A percentile compares a stretch with the other conserved stretches of the same genome.
Conservation (phyloP, 306 rosid genomes). For the Fragaria ananassa region DNA sequence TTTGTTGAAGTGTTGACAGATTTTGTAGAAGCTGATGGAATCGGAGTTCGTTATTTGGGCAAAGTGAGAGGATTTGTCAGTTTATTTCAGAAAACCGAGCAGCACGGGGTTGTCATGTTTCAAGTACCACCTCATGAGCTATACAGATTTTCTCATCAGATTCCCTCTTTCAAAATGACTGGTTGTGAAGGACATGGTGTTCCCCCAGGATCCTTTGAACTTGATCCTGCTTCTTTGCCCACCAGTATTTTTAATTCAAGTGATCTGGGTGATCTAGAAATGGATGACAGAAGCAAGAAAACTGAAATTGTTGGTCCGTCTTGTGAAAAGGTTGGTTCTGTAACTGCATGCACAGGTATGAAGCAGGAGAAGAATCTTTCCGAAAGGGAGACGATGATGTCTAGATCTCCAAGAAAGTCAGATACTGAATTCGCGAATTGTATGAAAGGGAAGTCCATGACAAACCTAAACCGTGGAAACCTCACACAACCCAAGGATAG, state of each 20-base stretch:
- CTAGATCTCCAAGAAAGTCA: slow-evolving; percentile 41
- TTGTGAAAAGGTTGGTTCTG: slow-evolving; percentile 22
- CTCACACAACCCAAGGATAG: slow-evolving; percentile 22
- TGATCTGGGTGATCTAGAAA: slow-evolving; percentile 28
- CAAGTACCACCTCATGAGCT: slow-evolving; percentile 52
- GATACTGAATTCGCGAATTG: slow-evolving; percentile 17
- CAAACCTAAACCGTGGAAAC: slow-evolving; percentile 23
- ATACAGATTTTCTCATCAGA: slow-evolving; percentile 69
- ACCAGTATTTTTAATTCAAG: slow-evolving; percentile 28
- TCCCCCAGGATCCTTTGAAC: slow-evolving; percentile 78
- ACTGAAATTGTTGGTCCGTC: slow-evolving; percentile 21
- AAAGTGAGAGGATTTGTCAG: slow-evolving; percentile 80
- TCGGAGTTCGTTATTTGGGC: slow-evolving; percentile 56
- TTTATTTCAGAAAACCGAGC: slow-evolving; percentile 53
- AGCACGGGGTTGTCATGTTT: slow-evolving; percentile 33
- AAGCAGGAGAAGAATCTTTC: slow-evolving; percentile 17
- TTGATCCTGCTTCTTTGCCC: slow-evolving; percentile 82
- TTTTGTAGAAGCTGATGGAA: slow-evolving; percentile 47
- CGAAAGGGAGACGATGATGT: slow-evolving; percentile 27
- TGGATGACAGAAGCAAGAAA: slow-evolving; percentile 23
- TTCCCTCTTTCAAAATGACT: slow-evolving; percentile 72
- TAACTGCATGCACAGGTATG: slow-evolving; percentile 20
- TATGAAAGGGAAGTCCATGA: slow-evolving; percentile 25
- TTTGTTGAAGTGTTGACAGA: slow-evolving; percentile 74
- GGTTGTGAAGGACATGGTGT: slow-evolving; percentile 71